A percentile compares a stretch with the other conserved stretches of the same genome.
Conservation (phyloP, 1,139 yeast genomes). For the Arxiozyma heterogenica region DNA sequence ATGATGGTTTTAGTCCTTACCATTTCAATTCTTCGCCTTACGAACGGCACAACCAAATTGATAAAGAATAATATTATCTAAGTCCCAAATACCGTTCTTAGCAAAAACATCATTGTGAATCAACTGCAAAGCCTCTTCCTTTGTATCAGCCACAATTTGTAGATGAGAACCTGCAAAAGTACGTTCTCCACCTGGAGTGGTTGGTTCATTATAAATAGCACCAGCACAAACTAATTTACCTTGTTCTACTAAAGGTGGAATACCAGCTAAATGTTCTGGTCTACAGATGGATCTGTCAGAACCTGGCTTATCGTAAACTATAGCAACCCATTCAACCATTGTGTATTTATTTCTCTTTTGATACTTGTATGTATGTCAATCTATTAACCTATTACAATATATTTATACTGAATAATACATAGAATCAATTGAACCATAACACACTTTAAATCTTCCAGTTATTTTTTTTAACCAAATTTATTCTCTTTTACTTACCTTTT, state of each 20-base stretch:
- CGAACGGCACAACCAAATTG: conserved; percentile 47
- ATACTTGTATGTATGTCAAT: not conserved
- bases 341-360: conserved; percentile 1
- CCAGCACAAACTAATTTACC: conserved; percentile 61
- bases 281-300: conserved; percentile 49
- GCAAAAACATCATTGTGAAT: conserved; percentile 57
- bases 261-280: conserved; percentile 48
- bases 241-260: conserved; percentile 41
- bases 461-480: no score
- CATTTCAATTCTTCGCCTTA: conserved; percentile 26
- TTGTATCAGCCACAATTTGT: conserved; percentile 53
- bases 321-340: conserved; percentile 58
- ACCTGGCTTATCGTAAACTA: conserved; percentile 61
- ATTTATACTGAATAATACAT: no score
- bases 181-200: conserved; percentile 36
- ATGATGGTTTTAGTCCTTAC: not conserved
- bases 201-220: conserved; percentile 44
- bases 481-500: no score
- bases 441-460: no score
- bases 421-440: no score
- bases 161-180: conserved; percentile 64
- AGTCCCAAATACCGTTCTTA: conserved; percentile 66
- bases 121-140: conserved; percentile 54
- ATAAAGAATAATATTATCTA: conserved; percentile 50
- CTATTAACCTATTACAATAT: no score